Base-by-base conservation (phyloP, 208 protist species). In the Leishmania turanica region DNA sequence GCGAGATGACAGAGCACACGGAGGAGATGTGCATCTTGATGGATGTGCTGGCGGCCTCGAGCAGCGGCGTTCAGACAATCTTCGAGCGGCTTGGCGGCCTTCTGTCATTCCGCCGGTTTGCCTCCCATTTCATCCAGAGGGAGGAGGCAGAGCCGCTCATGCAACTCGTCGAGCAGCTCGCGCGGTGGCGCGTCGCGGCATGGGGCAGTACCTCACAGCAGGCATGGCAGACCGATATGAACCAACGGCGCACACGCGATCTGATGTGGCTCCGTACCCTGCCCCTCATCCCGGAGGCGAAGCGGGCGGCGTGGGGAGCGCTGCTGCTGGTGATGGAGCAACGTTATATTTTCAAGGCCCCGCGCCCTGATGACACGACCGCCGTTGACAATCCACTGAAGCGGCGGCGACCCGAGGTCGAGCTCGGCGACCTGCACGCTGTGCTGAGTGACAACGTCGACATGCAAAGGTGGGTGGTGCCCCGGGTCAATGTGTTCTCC, bases 41-140 rank as follows among this genome's bases (percentile, higher is more conserved):
- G 75, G 86, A 91, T 65, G 82, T 95, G 27, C 71, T 97, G 47
- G 81, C 84, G 4, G 84, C 81, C 40, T 95, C 91, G 17, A 90
- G 84, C 66, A 87, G 83, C 64, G 86, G 79, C 37, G 87, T 94
- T 58, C 93, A 97, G 76, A 72, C 77, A n/a, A 42, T 92, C 11
- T 95, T 95, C 76, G 91, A 95, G 76, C 77, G 86, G 13, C 78
- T 93, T 17, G 93, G 93, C 64, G 93, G 93, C 49, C 78, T 95
- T 40, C 80, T 93, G 45, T 85, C 87, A 21, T 78, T 97, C 31
- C 91, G 93, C 8, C 83, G 85, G 77, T 92, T 95, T 54, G 89
- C 88, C 8, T 79, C 84, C n/a, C 83, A 88, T 51, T 81, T 90
- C 31, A 88, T 91, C 19, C 83, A 80, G 34, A 5, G 62, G 49